phyloP scores from a whole-genome alignment of 1,284 basidiomycete species.

The Phellopilus nigrolimitatus region DNA sequence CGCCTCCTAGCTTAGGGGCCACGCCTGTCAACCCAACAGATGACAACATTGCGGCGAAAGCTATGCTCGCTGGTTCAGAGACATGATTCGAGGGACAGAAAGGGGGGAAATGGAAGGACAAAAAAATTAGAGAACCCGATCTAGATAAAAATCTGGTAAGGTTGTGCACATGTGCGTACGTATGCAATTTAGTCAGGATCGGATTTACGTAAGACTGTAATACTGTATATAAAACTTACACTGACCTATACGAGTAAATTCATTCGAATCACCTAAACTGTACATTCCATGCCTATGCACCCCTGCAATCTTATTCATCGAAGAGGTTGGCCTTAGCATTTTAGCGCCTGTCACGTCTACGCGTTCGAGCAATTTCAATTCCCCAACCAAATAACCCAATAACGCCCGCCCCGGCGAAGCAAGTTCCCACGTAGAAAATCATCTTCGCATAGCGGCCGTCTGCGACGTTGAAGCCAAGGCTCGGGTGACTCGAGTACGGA shows the following conservation, averaged over 20 bases:
- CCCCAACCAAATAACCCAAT: slow-evolving; percentile 28
- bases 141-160: no score
- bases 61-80: slow-evolving; percentile 5
- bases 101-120: slow-evolving; percentile 23
- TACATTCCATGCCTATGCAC: no score
- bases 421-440: slow-evolving; percentile 34
- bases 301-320: no score
- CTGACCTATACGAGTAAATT: no score
- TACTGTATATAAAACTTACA: no score
- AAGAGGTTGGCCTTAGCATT: background rate
- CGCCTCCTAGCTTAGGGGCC: background rate
- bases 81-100: slow-evolving; percentile 18
- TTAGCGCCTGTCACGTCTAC: background rate
- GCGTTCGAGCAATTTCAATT: background rate
- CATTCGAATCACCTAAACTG: no score
- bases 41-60: slow-evolving; percentile 19
- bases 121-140: no score
- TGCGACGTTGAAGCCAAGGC: slow-evolving; percentile 32
- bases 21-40: slow-evolving; percentile 7
- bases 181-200: no score
- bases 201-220: no score
- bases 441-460: slow-evolving; percentile 31
- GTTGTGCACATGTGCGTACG: no score
- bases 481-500: background rate
- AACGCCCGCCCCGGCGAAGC: slow-evolving; percentile 33